Evolutionary conservation across 2,329 filamentous ascomycete species (phyloP).

Genomic region (Sphaerostilbella broomeana): DNA sequence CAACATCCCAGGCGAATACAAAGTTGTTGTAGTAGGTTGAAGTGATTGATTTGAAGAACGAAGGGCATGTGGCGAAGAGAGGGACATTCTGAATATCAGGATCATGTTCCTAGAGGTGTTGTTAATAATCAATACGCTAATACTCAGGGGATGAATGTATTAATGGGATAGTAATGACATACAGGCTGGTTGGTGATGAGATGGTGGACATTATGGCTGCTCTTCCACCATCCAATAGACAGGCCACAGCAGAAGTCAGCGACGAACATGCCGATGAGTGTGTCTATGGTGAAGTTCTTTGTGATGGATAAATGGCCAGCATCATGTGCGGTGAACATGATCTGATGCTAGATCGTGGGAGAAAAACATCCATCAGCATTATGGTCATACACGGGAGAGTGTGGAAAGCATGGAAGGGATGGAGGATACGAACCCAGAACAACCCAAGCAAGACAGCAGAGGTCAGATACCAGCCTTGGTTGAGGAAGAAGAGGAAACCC

Average conservation of each 20-base stretch:
- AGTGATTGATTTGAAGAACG: conserved; percentile 61
- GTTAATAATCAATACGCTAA: neutral
- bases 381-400: neutral
- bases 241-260: conserved; percentile 85
- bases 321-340: conserved; percentile 91
- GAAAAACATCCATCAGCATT: neutral
- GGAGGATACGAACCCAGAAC: conserved; percentile 9
- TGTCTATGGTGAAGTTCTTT: conserved; percentile 77
- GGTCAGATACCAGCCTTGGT: conserved; percentile 55
- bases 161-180: neutral
- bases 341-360: conserved; percentile 66
- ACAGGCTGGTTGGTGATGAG: conserved; percentile 88
- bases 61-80: conserved; percentile 77
- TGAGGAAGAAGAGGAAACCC: conserved; percentile 56
- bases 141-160: no score
- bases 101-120: conserved; percentile 60
- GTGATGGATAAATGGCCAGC: conserved; percentile 97
- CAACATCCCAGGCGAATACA: conserved; percentile 64
- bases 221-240: conserved; percentile 95
- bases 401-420: no score
- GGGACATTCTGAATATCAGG: conserved; percentile 91
- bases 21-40: conserved; percentile 79
- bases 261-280: conserved; percentile 80
- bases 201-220: conserved; percentile 92
- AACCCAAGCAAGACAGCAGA: conserved; percentile 67